Evolutionary conservation across 805 yeast species (phyloP), one percentile per base, ranked within the genome.

Genomic region (Metschnikowia vanudenii): DNA sequence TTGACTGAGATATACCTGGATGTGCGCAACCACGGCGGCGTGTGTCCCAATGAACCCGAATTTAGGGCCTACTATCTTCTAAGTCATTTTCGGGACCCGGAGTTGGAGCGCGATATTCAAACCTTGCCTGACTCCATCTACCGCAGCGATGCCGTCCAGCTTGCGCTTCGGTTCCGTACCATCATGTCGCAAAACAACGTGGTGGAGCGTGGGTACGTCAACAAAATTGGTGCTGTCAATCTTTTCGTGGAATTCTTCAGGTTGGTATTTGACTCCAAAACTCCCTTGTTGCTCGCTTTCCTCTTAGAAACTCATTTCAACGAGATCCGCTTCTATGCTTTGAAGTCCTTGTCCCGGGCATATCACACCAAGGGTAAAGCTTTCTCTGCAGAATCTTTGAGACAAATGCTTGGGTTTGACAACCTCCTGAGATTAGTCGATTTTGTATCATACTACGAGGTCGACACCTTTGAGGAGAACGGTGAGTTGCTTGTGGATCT

Each of bases 31-130:
- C 75, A 77, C 48, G 92, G 90, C 1, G 82, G 88, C 0, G 50
- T 49, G 5, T 80, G 87, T 36, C 87, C 90, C 0, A 88, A 89
- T 56, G 98, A 94, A 65, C 87, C 97, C 0, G 99, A 94, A 61
- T 88, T 94, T 59, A 76, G 97, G 55, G 91, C 96, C 0, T 94
- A 91, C 62, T 85, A 89, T 46, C 67, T 94, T 17, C 59, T 94
- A 14, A 80, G 90, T 54, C 92, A 89, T 56, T 67, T 88, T 8
- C 74, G 88, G 55, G 97, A 94, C 61, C 84, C 94, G 0, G 97
- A 90, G 55, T 68, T 88, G 39, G 97, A 88, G 52, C 73, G 90
- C 45, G 85, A 80, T 51, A 61, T 86, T 10, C 96, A 88, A 60
- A 68, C 73, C 13, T 64, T 90, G 32, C 96, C 97, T 0, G 46